Evolutionary conservation across 768 basidiomycete species (phyloP).

Genomic region (Trametes cingulata): DNA sequence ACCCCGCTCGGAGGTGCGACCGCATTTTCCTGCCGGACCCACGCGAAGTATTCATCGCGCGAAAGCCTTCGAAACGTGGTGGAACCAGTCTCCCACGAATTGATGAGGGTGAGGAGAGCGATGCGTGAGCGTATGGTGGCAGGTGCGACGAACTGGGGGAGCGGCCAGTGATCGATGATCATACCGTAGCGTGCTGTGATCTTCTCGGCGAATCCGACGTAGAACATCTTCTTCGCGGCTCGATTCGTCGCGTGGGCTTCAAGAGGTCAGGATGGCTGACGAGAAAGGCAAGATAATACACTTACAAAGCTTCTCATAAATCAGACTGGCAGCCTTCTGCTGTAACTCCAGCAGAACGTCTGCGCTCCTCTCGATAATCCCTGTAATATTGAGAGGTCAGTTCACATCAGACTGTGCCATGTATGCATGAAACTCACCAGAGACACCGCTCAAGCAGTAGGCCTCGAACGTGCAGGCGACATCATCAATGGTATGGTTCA

Average conservation of each 20-base stretch:
- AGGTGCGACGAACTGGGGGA: constrained; percentile 21
- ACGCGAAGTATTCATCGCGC: too few relatives aligned
- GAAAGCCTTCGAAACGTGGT: constrained; percentile 24
- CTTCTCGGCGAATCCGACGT: constrained; percentile 20
- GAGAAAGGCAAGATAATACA: neutral
- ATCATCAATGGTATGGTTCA: too few relatives aligned
- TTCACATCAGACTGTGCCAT: too few relatives aligned
- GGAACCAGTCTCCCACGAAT: constrained; percentile 21
- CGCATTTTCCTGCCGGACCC: too few relatives aligned
- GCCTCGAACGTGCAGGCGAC: too few relatives aligned
- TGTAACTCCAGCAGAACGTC: neutral
- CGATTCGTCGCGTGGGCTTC: neutral
- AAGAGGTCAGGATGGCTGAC: neutral
- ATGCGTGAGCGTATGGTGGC: constrained; percentile 13
- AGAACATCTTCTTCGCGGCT: constrained; percentile 20
- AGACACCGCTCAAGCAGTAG: too few relatives aligned
- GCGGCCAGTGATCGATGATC: constrained; percentile 26
- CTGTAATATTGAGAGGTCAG: neutral
- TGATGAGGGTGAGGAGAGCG: constrained; percentile 21
- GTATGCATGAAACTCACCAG: too few relatives aligned
- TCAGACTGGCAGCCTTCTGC: neutral
- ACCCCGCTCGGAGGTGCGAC: too few relatives aligned
- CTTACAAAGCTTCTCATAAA: neutral
- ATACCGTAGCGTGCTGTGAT: constrained; percentile 22
- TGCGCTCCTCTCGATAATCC: neutral